A percentile compares a stretch with the other conserved stretches of the same genome.
Conservation (phyloP, 257 asterid genomes). For the Cinchona pubescens region DNA sequence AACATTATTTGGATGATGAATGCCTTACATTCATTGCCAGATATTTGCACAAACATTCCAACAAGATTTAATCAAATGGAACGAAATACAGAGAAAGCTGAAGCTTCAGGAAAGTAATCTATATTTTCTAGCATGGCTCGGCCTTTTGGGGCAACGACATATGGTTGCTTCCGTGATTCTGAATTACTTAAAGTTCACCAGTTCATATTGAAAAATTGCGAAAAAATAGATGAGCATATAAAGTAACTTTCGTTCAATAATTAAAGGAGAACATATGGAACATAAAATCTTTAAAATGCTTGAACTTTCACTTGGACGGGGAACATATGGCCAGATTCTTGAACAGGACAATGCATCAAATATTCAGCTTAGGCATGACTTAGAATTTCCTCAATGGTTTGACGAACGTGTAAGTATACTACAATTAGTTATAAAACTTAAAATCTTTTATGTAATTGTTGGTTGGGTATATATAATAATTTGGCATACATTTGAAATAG, state of each 20-base stretch:
- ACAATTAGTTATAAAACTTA: too few relatives aligned
- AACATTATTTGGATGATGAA: too few relatives aligned
- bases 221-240: neutral
- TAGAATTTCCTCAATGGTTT: too few relatives aligned
- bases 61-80: neutral
- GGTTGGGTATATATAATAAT: too few relatives aligned
- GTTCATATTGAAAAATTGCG: neutral
- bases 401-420: neutral
- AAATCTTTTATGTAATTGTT: neutral
- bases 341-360: neutral
- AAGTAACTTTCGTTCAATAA: neutral
- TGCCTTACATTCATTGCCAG: neutral
- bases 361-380: neutral
- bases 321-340: too few relatives aligned
- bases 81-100: neutral
- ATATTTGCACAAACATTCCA: neutral
- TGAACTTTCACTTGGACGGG: too few relatives aligned
- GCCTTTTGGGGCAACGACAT: neutral
- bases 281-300: too few relatives aligned
- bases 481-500: neutral
- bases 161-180: neutral
- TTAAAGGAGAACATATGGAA: too few relatives aligned
- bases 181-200: neutral
- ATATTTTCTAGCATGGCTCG: neutral
- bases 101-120: neutral